These are phyloP conservation scores for Sparassis latifolia DNA, from an alignment of 1,284 basidiomycete genomes.

Conservation along the genomic window DNA sequence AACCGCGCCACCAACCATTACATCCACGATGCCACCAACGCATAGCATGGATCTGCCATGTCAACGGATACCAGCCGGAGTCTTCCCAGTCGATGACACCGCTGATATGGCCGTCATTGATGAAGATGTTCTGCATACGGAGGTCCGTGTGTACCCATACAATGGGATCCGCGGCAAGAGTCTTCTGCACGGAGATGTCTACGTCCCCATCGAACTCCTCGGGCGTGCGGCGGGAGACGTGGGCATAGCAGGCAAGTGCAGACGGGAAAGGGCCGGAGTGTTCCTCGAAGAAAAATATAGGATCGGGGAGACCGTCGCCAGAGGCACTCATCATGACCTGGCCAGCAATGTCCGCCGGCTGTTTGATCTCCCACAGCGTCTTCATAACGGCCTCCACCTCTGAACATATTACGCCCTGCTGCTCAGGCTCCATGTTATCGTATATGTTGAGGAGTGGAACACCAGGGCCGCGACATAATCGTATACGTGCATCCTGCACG, in stretches of 20 bases:
- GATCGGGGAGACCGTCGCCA: slow-evolving; percentile 18
- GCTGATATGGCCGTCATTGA: slow-evolving; percentile 15
- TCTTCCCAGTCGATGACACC: slow-evolving; percentile 24
- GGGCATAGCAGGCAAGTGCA: slow-evolving; percentile 10
- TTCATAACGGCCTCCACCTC: slow-evolving; percentile 13
- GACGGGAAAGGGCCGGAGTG: slow-evolving; percentile 14
- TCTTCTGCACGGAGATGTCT: not conserved
- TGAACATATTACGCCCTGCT: slow-evolving; percentile 4
- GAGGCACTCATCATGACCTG: slow-evolving; percentile 20
- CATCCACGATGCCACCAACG: slow-evolving; percentile 3
- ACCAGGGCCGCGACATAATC: no score
- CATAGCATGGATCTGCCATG: slow-evolving; percentile 7
- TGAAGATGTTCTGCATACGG: slow-evolving; percentile 17
- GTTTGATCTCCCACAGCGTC: slow-evolving; percentile 13
- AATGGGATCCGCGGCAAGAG: slow-evolving; percentile 12
- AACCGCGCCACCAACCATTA: slow-evolving; percentile 3
- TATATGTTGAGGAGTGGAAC: not conserved
- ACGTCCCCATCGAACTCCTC: slow-evolving; percentile 1
- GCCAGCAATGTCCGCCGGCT: slow-evolving; percentile 9
- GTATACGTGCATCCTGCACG: no score
- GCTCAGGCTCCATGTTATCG: not conserved
- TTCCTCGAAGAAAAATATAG: slow-evolving; percentile 9
- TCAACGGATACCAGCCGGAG: slow-evolving; percentile 18
- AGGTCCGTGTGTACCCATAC: slow-evolving; percentile 19
- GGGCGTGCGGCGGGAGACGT: slow-evolving; percentile 7